phyloP scores from a whole-genome alignment of 257 asterid species.

The Nicotiana otophora region DNA sequence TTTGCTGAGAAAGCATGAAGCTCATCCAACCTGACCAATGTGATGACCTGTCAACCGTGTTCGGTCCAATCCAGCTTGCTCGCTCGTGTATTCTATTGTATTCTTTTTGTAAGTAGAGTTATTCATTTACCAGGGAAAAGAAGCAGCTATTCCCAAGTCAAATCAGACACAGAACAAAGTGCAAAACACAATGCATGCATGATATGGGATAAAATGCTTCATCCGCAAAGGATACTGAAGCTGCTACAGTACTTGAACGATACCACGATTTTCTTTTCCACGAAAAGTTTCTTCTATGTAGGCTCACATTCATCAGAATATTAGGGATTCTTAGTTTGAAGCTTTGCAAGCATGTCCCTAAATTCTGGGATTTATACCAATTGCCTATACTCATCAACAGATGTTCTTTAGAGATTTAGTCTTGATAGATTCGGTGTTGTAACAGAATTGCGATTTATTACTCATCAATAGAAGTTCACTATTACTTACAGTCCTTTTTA shows the following conservation, averaged over 20 bases:
- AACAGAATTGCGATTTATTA: neutral
- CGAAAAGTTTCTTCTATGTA: neutral
- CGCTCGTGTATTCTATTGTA: neutral
- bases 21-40: neutral
- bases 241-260: neutral
- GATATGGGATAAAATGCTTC: neutral
- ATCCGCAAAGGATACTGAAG: neutral
- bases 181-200: neutral
- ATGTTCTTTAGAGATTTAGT: neutral
- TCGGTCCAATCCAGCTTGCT: neutral
- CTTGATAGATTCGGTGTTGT: neutral
- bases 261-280: neutral
- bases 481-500: neutral
- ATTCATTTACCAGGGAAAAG: neutral
- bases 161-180: neutral
- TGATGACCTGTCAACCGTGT: neutral
- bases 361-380: neutral
- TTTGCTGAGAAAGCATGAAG: conserved; percentile 9
- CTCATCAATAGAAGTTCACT: neutral
- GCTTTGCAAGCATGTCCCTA: neutral
- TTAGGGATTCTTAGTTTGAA: conserved; percentile 3
- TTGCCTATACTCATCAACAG: neutral
- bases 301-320: neutral
- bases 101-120: conserved; percentile 5
- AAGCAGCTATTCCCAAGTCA: neutral